Evolutionary conservation across 192 early-diverging fungal genomes (phyloP).

Genomic region (Funneliformis geosporum): DNA sequence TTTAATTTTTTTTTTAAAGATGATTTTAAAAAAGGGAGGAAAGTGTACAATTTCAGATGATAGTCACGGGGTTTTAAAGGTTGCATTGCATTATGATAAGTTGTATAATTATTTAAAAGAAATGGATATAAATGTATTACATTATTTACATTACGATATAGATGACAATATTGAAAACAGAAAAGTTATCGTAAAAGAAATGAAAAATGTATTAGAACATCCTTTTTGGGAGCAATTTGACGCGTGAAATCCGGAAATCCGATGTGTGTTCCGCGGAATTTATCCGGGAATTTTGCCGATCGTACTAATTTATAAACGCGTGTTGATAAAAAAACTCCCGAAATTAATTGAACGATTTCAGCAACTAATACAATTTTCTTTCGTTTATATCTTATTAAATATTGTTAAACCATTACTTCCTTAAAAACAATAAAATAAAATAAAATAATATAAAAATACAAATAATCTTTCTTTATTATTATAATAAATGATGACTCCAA

Average conservation of each 20-base stretch:
- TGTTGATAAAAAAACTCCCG: background rate
- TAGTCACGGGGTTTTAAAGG: constrained; percentile 85
- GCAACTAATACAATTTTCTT: no score
- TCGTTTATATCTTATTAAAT: no score
- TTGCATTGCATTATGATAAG: constrained; percentile 83
- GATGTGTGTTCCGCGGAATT: background rate
- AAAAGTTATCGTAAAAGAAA: constrained; percentile 8
- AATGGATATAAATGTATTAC: constrained; percentile 59
- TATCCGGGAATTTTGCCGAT: background rate
- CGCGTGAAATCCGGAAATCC: background rate
- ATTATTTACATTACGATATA: constrained; percentile 43
- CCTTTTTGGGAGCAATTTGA: constrained; percentile 27
- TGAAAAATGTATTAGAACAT: constrained; percentile 26
- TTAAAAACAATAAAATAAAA: no score
- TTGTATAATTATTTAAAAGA: constrained; percentile 70
- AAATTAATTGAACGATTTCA: no score
- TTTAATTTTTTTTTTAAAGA: constrained; percentile 38
- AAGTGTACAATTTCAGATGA: constrained; percentile 90
- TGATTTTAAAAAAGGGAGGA: constrained; percentile 64
- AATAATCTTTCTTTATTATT: no score
- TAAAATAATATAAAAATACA: no score
- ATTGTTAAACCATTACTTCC: no score
- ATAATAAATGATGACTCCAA: constrained; percentile 14
- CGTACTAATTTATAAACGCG: background rate
- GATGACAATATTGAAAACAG: background rate